Evolutionary conservation across 306 rosid genomes (phyloP), one percentile per base, ranked within the genome.

Genomic region (Quercus dentata): DNA sequence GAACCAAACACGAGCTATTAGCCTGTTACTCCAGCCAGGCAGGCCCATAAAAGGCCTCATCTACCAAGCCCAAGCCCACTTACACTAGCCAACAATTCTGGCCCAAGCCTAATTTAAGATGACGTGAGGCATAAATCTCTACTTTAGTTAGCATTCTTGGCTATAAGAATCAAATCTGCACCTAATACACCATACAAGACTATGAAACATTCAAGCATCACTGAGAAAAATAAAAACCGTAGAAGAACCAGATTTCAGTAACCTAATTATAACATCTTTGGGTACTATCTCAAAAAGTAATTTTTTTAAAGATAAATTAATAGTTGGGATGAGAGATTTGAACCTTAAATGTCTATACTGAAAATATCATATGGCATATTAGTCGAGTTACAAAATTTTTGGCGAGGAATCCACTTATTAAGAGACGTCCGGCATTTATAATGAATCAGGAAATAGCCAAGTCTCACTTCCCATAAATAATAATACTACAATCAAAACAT

Each of bases 401-500:
- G 46, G 11, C 2, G 11, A 38, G 0, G 33, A 49, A 25, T 52
- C 65, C 51, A 79, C 74, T 61, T 21, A 13, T 3, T 4, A 41
- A 0, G 11, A 54, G 63, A 31, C 71, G 33, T 4, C n/a, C 4
- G 17, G 2, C 51, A 65, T 65, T 65, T 6, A 65, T 65, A 13
- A 58, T 18, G 5, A 46, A 31, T 8, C 5, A 8, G 69, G 72
- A 77, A 76, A 75, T 7, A 64, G 57, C 44, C 69, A 76, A 79
- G 70, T 75, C 15, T 58, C 6, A 14, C 46, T 82, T 74, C 77
- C 73, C 76, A 77, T 76, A 27, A 27, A 27, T 27, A 27, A 27
- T 27, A 64, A 76, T 76, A 82, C 79, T 12, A 21, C 83, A 82
- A 84, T 79, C 85, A 84, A 56, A 20, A 14, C 80, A 76, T 11